phyloP scores from a whole-genome alignment of 2,329 filamentous ascomycete genomes.

The Xylaria sp. region DNA sequence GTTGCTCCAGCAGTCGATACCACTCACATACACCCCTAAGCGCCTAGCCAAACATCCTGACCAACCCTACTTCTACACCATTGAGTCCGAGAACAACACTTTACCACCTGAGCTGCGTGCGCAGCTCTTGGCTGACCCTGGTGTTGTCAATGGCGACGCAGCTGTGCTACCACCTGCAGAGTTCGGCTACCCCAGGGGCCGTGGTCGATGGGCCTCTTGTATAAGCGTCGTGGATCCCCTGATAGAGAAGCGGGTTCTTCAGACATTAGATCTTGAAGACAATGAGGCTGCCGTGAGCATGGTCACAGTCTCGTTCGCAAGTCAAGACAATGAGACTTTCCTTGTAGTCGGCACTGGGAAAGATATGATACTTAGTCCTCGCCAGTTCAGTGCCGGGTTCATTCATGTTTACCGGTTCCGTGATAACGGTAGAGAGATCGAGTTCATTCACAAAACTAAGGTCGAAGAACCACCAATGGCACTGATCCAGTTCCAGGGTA shows the following conservation, averaged over 20 bases:
- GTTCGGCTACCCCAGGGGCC: slow-evolving; percentile 85
- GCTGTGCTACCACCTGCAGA: slow-evolving; percentile 73
- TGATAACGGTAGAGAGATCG: slow-evolving; percentile 82
- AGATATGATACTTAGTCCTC: slow-evolving; percentile 79
- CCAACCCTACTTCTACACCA: slow-evolving; percentile 87
- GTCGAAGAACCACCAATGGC: slow-evolving; percentile 87
- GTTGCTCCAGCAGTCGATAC: slow-evolving; percentile 82
- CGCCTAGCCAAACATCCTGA: slow-evolving; percentile 87
- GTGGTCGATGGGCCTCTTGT: slow-evolving; percentile 92
- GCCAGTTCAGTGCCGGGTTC: slow-evolving; percentile 76
- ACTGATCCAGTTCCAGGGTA: slow-evolving; percentile 90
- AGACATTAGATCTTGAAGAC: slow-evolving; percentile 79
- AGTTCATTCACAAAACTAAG: slow-evolving; percentile 96
- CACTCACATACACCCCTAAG: slow-evolving; percentile 87
- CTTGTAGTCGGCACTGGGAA: slow-evolving; percentile 94
- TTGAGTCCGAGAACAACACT: slow-evolving; percentile 91
- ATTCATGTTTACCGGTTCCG: slow-evolving; percentile 92
- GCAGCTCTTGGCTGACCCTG: slow-evolving; percentile 74
- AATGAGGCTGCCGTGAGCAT: slow-evolving; percentile 92
- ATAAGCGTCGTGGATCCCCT: slow-evolving; percentile 90
- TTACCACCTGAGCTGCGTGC: slow-evolving; percentile 76
- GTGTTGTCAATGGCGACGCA: slow-evolving; percentile 72
- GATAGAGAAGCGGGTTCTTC: slow-evolving; percentile 70
- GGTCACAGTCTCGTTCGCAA: slow-evolving; percentile 81
- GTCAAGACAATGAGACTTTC: slow-evolving; percentile 86